phyloP scores from a whole-genome alignment of 1,139 yeast genomes.

The Blastobotrys illinoisensis region DNA sequence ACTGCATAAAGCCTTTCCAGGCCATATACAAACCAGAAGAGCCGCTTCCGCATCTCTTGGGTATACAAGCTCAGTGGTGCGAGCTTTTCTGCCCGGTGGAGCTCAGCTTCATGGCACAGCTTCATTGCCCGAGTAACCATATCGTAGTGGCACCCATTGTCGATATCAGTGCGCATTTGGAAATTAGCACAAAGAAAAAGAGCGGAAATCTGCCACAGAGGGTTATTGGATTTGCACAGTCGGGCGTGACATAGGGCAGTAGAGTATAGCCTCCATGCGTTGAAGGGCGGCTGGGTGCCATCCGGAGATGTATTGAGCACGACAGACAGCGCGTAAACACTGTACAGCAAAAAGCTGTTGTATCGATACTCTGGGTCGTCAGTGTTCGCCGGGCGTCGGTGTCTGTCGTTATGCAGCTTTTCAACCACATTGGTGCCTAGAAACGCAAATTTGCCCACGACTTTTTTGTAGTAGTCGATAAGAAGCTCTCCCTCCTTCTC shows the following conservation, averaged over 20 bases:
- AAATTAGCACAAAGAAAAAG: conserved; percentile 46
- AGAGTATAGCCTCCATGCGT: conserved; percentile 43
- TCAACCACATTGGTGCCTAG: conserved; percentile 20
- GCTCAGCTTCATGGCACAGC: conserved; percentile 25
- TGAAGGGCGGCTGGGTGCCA: conserved; percentile 7
- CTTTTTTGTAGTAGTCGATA: conserved; percentile 16
- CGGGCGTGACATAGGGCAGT: conserved; percentile 52
- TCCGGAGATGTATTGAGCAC: conserved; percentile 7
- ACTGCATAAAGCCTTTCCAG: conserved; percentile 52
- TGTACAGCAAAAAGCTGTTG: conserved; percentile 21
- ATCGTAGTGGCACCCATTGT: conserved; percentile 46
- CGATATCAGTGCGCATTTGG: conserved; percentile 52
- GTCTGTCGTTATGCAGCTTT: conserved; percentile 20
- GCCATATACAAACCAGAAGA: conserved; percentile 56
- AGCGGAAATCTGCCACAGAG: conserved; percentile 45
- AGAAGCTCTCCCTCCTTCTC: conserved; percentile 18
- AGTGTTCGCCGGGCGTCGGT: conserved; percentile 14
- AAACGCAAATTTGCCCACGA: conserved; percentile 22
- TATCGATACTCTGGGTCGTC: conserved; percentile 22
- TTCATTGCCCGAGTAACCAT: conserved; percentile 47
- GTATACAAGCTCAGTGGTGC: conserved; percentile 26
- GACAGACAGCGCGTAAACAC: conserved; percentile 22
- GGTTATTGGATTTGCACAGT: conserved; percentile 36
- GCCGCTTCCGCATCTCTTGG: conserved; percentile 41
- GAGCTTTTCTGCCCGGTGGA: conserved; percentile 21